Evolutionary conservation across 2,329 filamentous ascomycete species (phyloP).

Genomic region (Talaromyces sp.): DNA sequence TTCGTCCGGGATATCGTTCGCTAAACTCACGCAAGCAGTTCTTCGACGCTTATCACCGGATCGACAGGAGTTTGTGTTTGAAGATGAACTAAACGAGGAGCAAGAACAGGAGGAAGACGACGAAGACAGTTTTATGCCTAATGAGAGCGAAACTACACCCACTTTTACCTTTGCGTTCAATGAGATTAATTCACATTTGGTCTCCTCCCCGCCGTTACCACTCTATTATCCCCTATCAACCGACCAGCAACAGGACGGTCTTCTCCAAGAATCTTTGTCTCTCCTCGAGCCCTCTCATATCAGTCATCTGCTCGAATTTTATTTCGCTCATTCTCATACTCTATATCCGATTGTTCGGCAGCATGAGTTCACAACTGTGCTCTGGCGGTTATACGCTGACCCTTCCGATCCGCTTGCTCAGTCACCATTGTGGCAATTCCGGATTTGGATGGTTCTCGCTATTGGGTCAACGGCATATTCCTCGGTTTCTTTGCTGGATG

Average conservation of each 20-base stretch:
- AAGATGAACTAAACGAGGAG: conserved; percentile 19
- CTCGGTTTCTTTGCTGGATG: conserved; percentile 41
- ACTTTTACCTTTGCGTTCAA: not conserved
- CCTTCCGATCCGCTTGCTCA: conserved; percentile 26
- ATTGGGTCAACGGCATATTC: conserved; percentile 45
- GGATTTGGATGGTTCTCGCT: conserved; percentile 48
- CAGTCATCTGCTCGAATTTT: conserved; percentile 36
- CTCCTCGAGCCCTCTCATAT: conserved; percentile 22
- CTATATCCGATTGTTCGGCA: conserved; percentile 43
- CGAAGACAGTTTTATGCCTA: not conserved
- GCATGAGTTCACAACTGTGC: conserved; percentile 30
- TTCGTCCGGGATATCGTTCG: conserved; percentile 43
- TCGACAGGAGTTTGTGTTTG: conserved; percentile 41
- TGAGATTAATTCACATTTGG: not conserved
- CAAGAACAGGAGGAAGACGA: conserved; percentile 16
- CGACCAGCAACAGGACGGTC: not conserved
- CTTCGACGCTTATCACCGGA: conserved; percentile 41
- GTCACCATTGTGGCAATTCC: conserved; percentile 35
- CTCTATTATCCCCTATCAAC: not conserved
- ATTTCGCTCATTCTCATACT: conserved; percentile 46
- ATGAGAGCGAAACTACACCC: conserved; percentile 15
- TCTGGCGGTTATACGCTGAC: conserved; percentile 28
- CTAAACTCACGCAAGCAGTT: conserved; percentile 41
- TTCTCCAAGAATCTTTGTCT: conserved; percentile 1
- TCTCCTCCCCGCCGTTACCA: conserved; percentile 1